Evolutionary conservation across 2,329 filamentous ascomycete species (phyloP), one percentile per base, ranked within the genome.

Genomic region (Aspergillus fijiensis): DNA sequence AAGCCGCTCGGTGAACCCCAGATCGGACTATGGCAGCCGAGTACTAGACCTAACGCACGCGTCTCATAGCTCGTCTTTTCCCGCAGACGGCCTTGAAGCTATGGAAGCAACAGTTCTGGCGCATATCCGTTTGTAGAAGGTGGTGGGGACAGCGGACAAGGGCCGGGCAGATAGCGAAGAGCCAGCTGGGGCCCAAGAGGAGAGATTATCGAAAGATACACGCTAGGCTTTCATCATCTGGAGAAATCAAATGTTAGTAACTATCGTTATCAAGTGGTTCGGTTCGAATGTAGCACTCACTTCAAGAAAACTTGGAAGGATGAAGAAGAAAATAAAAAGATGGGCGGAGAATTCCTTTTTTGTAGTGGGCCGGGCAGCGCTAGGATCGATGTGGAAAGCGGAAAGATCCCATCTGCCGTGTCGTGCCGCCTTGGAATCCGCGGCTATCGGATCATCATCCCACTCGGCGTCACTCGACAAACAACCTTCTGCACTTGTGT

Each of bases 221-320:
- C 94, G 87, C 91, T 89, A 88, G 87, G 91, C 91, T 96, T 96
- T 99, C 95, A 98, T 99, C 94, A 98, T 96, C 92, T 97, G 73
- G 3, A 48, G 29, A 52, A 11, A 27, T 10, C 2, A 2, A 2
- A 35, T 33, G 42, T 16, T 49, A 63, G 68, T 75, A 64, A 74
- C 65, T 62, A 23, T 57, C 53, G 49, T 60, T 27, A 49, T 56
- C 31, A 12, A 29, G 7, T 42, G 33, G 42, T 51, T 27, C 11
- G 16, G 45, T 9, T 29, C 59, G 67, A 62, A 64, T 64, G 66
- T 60, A 61, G 49, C 39, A 87, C 92, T 86, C 84, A 97, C 93
- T 83, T 91, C 86, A 89, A 88, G 89, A 96, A 96, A 96, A 97
- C 93, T 91, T 92, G 92, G 93, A 97, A 96, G 92, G 93, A 92